Percentiles rank a stretch among this genome's conserved stretches.
Evolutionary conservation across 768 basidiomycete genomes (phyloP).

Genomic region (Porphyrellus cyaneotinctus): DNA sequence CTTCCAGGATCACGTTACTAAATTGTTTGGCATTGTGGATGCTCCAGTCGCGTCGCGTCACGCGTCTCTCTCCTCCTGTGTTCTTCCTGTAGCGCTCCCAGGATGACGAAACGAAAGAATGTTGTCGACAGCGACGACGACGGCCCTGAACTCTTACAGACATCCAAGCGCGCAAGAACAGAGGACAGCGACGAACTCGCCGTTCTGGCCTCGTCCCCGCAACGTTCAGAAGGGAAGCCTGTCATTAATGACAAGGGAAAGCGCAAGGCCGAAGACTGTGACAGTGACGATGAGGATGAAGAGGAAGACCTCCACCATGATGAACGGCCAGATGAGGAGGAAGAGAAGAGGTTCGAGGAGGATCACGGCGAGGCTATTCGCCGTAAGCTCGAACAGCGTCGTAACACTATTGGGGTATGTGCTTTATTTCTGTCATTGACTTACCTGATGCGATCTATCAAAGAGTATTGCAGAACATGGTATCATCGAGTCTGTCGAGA

Average conservation of each 20-base stretch:
- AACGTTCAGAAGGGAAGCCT: constrained; percentile 26
- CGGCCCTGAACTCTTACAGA: constrained; percentile 27
- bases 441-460: background rate
- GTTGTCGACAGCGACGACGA: constrained; percentile 43
- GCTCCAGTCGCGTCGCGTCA: constrained; percentile 28
- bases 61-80: constrained; percentile 7
- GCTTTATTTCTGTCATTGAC: constrained; percentile 38
- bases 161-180: constrained; percentile 43
- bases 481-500: constrained; percentile 80
- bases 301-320: constrained; percentile 35
- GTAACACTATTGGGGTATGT: constrained; percentile 38
- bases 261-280: constrained; percentile 26
- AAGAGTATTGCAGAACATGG: constrained; percentile 83
- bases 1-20: background rate
- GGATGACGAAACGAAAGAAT: constrained; percentile 56
- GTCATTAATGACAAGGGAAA: constrained; percentile 33
- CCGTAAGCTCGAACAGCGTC: constrained; percentile 45
- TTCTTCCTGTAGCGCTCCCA: constrained; percentile 1
- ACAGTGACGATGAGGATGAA: constrained; percentile 29
- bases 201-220: constrained; percentile 11
- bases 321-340: constrained; percentile 43
- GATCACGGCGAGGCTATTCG: constrained; percentile 55
- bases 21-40: constrained; percentile 24
- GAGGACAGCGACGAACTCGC: constrained; percentile 36
- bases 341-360: constrained; percentile 65